A percentile compares a stretch with the other conserved stretches of the same genome.
These are phyloP conservation scores for Durusdinium trenchii DNA, from an alignment of 73 alveolate genomes.

Conservation along the genomic window DNA sequence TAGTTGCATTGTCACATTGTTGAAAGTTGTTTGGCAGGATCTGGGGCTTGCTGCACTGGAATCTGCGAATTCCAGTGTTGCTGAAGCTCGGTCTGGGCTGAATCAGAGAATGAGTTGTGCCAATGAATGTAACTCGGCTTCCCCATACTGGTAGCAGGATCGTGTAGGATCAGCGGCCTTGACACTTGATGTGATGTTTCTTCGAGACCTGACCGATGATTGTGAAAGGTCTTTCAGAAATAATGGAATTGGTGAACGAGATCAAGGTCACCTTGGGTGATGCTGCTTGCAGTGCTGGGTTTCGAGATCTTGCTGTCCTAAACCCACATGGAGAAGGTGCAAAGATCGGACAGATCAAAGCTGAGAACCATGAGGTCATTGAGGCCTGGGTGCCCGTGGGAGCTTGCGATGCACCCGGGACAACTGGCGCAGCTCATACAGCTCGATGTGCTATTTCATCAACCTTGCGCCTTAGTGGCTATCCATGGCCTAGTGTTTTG, in stretches of 20 bases:
- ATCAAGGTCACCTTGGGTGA: conserved; percentile 72
- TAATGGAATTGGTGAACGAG: conserved; percentile 66
- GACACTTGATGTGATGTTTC: background rate
- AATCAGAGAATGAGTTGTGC: conserved; percentile 63
- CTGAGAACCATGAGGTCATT: conserved; percentile 64
- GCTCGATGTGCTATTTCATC: conserved; percentile 29
- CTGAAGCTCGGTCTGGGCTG: conserved; percentile 54
- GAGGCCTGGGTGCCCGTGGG: conserved; percentile 35
- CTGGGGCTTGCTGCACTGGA: conserved; percentile 66
- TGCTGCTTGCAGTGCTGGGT: conserved; percentile 73
- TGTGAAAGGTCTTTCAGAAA: conserved; percentile 31
- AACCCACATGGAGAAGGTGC: background rate
- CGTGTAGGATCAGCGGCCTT: background rate
- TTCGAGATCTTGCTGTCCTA: conserved; percentile 75
- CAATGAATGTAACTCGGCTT: conserved; percentile 42
- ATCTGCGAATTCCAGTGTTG: conserved; percentile 49
- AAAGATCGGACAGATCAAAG: background rate
- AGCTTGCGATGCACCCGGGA: background rate
- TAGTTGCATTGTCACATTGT: background rate
- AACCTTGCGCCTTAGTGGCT: conserved; percentile 69
- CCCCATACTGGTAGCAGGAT: background rate
- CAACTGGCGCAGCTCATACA: background rate
- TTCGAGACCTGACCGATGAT: background rate
- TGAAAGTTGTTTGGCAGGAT: background rate
- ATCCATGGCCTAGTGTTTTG: conserved; percentile 69